A percentile compares a stretch with the other conserved stretches of the same genome.
These are phyloP conservation scores for Dothistroma septosporum DNA, from an alignment of 2,329 filamentous ascomycete species.

Conservation along the genomic window DNA sequence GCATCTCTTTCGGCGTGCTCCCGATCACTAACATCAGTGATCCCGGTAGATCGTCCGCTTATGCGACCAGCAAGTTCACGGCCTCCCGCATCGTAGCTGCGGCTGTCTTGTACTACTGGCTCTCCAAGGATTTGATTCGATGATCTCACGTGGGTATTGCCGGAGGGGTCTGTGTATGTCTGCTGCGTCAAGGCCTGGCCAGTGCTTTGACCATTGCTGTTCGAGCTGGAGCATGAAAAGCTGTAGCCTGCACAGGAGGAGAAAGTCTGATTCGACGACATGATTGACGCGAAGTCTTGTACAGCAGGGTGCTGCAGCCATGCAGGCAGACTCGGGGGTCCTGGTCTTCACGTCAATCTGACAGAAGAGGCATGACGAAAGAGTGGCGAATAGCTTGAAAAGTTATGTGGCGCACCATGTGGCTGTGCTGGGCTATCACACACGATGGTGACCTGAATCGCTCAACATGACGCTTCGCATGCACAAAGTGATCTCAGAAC, in stretches of 20 bases:
- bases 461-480: background rate
- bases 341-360: background rate
- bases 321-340: background rate
- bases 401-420: conserved; percentile 1
- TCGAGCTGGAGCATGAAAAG: conserved; percentile 24
- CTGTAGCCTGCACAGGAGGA: conserved; percentile 21
- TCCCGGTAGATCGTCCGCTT: conserved; percentile 12
- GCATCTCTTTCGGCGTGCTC: conserved; percentile 24
- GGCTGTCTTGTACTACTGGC: conserved; percentile 26
- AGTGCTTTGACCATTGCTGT: conserved; percentile 22
- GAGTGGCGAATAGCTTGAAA: conserved; percentile 1
- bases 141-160: conserved; percentile 28
- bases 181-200: conserved; percentile 25
- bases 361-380: background rate
- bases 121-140: conserved; percentile 32
- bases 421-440: background rate
- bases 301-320: background rate
- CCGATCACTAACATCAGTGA: conserved; percentile 30
- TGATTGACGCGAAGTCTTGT: background rate
- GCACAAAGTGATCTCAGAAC: too few species aligned
- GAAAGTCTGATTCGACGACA: conserved; percentile 15
- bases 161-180: conserved; percentile 26
- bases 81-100: conserved; percentile 31
- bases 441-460: background rate
- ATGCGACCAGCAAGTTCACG: conserved; percentile 24